phyloP scores from a whole-genome alignment of 805 yeast species.

The Candida coquimbonensis region DNA sequence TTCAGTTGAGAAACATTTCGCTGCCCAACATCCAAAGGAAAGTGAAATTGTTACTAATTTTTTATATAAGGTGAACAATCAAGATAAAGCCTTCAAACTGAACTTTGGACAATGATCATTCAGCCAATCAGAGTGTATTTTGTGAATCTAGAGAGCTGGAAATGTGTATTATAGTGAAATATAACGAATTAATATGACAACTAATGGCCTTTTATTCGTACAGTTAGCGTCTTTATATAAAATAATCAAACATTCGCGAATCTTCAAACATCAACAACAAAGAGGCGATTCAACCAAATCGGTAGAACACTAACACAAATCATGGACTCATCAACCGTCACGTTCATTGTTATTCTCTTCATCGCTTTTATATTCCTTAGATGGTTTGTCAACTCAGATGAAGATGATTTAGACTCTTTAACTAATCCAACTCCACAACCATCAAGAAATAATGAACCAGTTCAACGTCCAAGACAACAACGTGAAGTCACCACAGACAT shows the following conservation, averaged over 20 bases:
- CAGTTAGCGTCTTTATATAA: too few relatives aligned
- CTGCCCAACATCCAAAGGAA: conserved; percentile 56
- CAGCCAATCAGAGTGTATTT: too few relatives aligned
- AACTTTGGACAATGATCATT: conserved; percentile 20
- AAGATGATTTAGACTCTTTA: conserved; percentile 8
- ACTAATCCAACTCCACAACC: background rate
- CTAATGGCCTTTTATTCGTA: too few relatives aligned
- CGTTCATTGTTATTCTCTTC: conserved; percentile 41
- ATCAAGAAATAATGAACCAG: background rate
- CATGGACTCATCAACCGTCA: conserved; percentile 50
- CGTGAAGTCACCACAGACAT: conserved; percentile 58
- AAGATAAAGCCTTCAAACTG: conserved; percentile 39
- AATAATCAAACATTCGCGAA: background rate
- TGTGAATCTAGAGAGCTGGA: too few relatives aligned
- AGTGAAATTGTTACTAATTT: conserved; percentile 84
- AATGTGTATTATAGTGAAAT: too few relatives aligned
- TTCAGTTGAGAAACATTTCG: conserved; percentile 63
- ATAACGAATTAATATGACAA: background rate
- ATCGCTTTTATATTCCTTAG: conserved; percentile 53
- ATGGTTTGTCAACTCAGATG: conserved; percentile 60
- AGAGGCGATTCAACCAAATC: background rate
- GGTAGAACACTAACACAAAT: background rate
- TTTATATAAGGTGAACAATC: conserved; percentile 76
- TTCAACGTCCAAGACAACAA: conserved; percentile 14
- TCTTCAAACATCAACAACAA: background rate